Percentiles rank a stretch among this genome's conserved stretches.
Evolutionary conservation across 2,329 filamentous ascomycete species (phyloP).

Genomic region (Penicillium sp.): DNA sequence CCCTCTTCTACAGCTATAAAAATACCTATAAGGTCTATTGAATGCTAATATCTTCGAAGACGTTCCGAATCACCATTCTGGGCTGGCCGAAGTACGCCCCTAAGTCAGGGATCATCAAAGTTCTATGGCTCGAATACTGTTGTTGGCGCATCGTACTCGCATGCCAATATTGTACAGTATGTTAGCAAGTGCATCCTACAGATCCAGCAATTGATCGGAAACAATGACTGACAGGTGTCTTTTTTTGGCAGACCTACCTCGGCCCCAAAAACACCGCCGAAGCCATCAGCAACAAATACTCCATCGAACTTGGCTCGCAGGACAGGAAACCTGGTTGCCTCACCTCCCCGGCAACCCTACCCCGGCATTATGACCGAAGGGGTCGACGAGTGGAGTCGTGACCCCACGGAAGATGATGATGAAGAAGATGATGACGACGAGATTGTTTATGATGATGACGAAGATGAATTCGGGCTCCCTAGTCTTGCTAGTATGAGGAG

Average conservation of each 20-base stretch:
- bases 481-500: constrained; percentile 89
- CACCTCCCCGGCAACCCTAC: constrained; percentile 68
- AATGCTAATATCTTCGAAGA: constrained; percentile 30
- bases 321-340: constrained; percentile 29
- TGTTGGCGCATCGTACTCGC: constrained; percentile 92
- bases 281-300: constrained; percentile 54
- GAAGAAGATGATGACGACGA: constrained; percentile 63
- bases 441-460: constrained; percentile 78
- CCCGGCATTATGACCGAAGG: constrained; percentile 77
- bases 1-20: background rate
- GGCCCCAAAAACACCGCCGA: constrained; percentile 71
- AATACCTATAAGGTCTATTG: background rate
- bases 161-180: constrained; percentile 89
- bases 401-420: constrained; percentile 57
- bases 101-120: constrained; percentile 54
- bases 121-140: constrained; percentile 67
- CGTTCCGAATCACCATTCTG: constrained; percentile 90
- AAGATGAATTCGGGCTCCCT: constrained; percentile 92
- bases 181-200: constrained; percentile 45
- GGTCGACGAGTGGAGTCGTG: constrained; percentile 73
- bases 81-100: constrained; percentile 58
- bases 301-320: constrained; percentile 50
- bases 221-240: constrained; percentile 14
- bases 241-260: constrained; percentile 28
- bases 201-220: constrained; percentile 50